Evolutionary conservation across 129 eudicot species (phyloP), one percentile per base, ranked within the genome.

Genomic region (Dittrichia graveolens): DNA sequence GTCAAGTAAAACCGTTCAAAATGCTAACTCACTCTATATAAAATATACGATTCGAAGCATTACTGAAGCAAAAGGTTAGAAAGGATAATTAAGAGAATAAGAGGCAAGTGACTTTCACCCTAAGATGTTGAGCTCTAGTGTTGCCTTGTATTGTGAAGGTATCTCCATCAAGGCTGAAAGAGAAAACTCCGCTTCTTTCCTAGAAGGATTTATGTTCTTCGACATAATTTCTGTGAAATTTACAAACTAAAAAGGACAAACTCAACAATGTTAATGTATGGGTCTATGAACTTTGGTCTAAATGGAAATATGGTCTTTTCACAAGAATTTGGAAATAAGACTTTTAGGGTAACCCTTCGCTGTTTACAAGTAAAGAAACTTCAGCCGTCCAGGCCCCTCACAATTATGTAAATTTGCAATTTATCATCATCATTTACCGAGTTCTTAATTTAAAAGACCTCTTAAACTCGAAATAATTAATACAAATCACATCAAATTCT

Each of bases 191-290:
- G 98, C 84, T 73, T 94, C 98, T 81, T 90, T 94, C 79, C 93
- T 77, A 24, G 96, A 85, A 3, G 76, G 75, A 53, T 84, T 79
- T 54, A 83, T 56, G 69, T 75, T 82, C 84, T 83, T 90, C 15
- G 93, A 85, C 98, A 94, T 94, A 61, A 94, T 90, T 34, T 94
- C 93, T 37, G 98, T 90, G 47, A 90, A 90, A 83, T 94, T 94
- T 50, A 94, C 98, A 77, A 94, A 94, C 98, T 92, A 79, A 15
- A 83, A 65, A 11, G 39, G 49, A n/a, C n/a, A 68, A 31, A 48
- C 24, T 47, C 47, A 0, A 39, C 56, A 40, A 3, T 3, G 10
- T 38, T n/a, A 1, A 38, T 60, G 37, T 37, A 60, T 60, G 8
- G 46, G 65, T 3, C 44, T 38, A 35, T 59, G 13, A 35, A 34